phyloP scores from a whole-genome alignment of 441 rosid genomes.

The Manihot esculenta region DNA sequence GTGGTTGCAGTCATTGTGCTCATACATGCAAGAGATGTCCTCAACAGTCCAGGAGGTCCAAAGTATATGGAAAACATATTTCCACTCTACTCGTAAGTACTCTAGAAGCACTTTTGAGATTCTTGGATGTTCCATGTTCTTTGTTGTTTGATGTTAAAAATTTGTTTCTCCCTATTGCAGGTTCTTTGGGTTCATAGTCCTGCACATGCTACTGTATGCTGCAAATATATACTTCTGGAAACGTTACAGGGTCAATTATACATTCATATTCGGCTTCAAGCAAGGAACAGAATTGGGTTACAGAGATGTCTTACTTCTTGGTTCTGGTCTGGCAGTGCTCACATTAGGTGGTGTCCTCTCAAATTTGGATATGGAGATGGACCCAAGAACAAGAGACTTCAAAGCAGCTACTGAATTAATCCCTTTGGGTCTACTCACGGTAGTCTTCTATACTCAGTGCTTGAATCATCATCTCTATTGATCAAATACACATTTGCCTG shows the following conservation, averaged over 20 bases:
- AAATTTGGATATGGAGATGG: slow-evolving; percentile 86
- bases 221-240: slow-evolving; percentile 65
- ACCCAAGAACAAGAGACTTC: slow-evolving; percentile 53
- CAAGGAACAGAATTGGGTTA: slow-evolving; percentile 64
- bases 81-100: slow-evolving; percentile 68
- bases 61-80: slow-evolving; percentile 76
- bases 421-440: slow-evolving; percentile 58
- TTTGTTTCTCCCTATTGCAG: slow-evolving; percentile 35
- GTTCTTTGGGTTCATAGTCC: slow-evolving; percentile 59
- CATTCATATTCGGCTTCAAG: slow-evolving; percentile 79
- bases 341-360: slow-evolving; percentile 56
- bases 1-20: slow-evolving; percentile 42
- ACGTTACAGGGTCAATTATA: slow-evolving; percentile 56
- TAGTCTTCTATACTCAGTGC: slow-evolving; percentile 28
- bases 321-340: slow-evolving; percentile 60
- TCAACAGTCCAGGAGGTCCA: slow-evolving; percentile 41
- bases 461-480: neutral
- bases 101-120: neutral
- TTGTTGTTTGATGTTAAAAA: neutral
- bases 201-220: slow-evolving; percentile 65
- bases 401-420: slow-evolving; percentile 60
- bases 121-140: neutral
- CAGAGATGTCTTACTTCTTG: slow-evolving; percentile 57
- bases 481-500: neutral
- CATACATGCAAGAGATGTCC: slow-evolving; percentile 55